Percentiles rank a stretch among this genome's conserved stretches.
Evolutionary conservation across 2,329 filamentous ascomycete genomes (phyloP).

Genomic region (Penicillium rolfsii): DNA sequence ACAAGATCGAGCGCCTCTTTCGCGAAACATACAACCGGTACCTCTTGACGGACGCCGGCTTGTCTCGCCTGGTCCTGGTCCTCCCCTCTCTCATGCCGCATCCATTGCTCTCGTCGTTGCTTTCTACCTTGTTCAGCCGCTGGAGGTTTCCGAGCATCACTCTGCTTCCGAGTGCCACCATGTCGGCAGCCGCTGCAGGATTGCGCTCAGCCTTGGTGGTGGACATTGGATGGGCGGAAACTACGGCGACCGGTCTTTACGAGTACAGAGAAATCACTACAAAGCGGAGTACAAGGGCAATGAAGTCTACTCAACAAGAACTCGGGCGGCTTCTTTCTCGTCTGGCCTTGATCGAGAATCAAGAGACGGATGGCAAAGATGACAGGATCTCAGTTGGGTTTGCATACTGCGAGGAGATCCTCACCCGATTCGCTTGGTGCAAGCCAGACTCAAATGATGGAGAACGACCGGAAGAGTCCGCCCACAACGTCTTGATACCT

Average conservation of each 20-base stretch:
- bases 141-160: slow-evolving; percentile 82
- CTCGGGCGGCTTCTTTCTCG: slow-evolving; percentile 56
- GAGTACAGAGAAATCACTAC: slow-evolving; percentile 83
- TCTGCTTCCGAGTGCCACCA: slow-evolving; percentile 75
- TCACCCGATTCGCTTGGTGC: slow-evolving; percentile 79
- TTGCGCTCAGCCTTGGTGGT: slow-evolving; percentile 83
- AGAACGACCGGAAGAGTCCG: slow-evolving; percentile 5
- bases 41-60: slow-evolving; percentile 63
- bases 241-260: slow-evolving; percentile 80
- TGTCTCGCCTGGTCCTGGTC: slow-evolving; percentile 73
- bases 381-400: slow-evolving; percentile 62
- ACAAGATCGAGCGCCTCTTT: slow-evolving; percentile 82
- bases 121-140: slow-evolving; percentile 78
- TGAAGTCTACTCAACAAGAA: slow-evolving; percentile 69
- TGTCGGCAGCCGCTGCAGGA: slow-evolving; percentile 76
- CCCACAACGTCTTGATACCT: slow-evolving; percentile 51
- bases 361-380: slow-evolving; percentile 38
- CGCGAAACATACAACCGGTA: slow-evolving; percentile 81
- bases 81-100: slow-evolving; percentile 78
- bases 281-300: slow-evolving; percentile 72
- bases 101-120: slow-evolving; percentile 71
- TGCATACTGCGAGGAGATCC: slow-evolving; percentile 79
- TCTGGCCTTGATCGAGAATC: slow-evolving; percentile 28
- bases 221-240: slow-evolving; percentile 92
- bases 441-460: slow-evolving; percentile 33